These are phyloP conservation scores for Alternaria rosae DNA, from an alignment of 2,329 filamentous ascomycete species.

Conservation along the genomic window DNA sequence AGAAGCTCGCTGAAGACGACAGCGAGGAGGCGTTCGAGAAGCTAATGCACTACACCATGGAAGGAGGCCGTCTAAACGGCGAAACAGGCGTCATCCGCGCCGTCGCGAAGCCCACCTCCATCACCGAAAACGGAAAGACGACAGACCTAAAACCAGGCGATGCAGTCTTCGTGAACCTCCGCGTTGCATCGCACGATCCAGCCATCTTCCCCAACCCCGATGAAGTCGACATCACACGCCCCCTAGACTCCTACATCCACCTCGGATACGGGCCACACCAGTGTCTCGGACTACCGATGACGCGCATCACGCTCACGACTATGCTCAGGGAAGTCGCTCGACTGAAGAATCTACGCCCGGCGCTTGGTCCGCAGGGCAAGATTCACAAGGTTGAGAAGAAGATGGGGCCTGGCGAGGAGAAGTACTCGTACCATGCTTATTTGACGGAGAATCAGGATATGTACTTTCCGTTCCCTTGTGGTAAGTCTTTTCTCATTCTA, in stretches of 20 bases:
- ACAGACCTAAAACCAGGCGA: constrained; percentile 49
- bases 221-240: constrained; percentile 47
- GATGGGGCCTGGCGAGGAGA: constrained; percentile 31
- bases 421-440: constrained; percentile 53
- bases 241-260: constrained; percentile 54
- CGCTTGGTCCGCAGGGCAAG: constrained; percentile 48
- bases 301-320: constrained; percentile 52
- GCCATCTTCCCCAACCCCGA: constrained; percentile 53
- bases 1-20: constrained; percentile 54
- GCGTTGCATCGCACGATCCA: constrained; percentile 52
- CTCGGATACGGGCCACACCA: constrained; percentile 54
- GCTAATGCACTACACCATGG: constrained; percentile 60
- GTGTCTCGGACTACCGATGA: constrained; percentile 55
- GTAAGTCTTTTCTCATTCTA: constrained; percentile 45
- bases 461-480: constrained; percentile 57
- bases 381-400: constrained; percentile 54
- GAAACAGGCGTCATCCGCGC: constrained; percentile 54
- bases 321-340: constrained; percentile 56
- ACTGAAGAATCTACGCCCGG: constrained; percentile 50
- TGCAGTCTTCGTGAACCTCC: constrained; percentile 54
- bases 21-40: constrained; percentile 55
- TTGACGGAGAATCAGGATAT: constrained; percentile 58
- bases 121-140: constrained; percentile 43
- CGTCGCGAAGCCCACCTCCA: constrained; percentile 41
- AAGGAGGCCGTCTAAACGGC: constrained; percentile 54